Percentiles rank a stretch among this genome's conserved stretches.
Conservation (phyloP, 176 grass and related monocot genomes). For the Oryza glaberrima region DNA sequence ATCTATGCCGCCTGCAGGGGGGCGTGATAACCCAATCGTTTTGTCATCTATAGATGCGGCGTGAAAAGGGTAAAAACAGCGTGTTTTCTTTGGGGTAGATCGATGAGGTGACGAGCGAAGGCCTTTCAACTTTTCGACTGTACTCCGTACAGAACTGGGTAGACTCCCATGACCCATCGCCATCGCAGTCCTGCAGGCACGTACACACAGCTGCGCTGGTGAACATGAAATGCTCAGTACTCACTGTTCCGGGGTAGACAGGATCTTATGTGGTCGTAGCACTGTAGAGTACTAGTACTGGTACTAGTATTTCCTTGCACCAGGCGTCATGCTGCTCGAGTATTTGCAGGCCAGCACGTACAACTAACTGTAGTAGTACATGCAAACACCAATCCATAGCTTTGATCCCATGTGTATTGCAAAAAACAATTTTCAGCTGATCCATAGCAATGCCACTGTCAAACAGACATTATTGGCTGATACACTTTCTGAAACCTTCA, state of each 20-base stretch:
- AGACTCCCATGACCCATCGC: constrained; percentile 18
- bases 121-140: background rate
- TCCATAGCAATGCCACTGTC: constrained; percentile 19
- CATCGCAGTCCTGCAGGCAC: background rate
- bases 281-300: background rate
- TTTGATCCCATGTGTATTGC: background rate
- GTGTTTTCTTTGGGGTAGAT: background rate
- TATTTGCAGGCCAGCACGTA: background rate
- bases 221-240: background rate
- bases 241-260: background rate
- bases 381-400: background rate
- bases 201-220: constrained; percentile 1
- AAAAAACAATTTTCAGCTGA: constrained; percentile 6
- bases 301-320: background rate
- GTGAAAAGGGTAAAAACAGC: background rate
- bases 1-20: background rate
- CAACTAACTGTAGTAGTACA: background rate
- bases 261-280: constrained; percentile 18
- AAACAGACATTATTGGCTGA: constrained; percentile 32
- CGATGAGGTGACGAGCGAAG: background rate
- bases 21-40: background rate
- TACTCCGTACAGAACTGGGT: background rate
- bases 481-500: background rate
- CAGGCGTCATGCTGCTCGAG: background rate
- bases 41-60: background rate